phyloP scores from a whole-genome alignment of 768 basidiomycete species.

The Russula brevipes region DNA sequence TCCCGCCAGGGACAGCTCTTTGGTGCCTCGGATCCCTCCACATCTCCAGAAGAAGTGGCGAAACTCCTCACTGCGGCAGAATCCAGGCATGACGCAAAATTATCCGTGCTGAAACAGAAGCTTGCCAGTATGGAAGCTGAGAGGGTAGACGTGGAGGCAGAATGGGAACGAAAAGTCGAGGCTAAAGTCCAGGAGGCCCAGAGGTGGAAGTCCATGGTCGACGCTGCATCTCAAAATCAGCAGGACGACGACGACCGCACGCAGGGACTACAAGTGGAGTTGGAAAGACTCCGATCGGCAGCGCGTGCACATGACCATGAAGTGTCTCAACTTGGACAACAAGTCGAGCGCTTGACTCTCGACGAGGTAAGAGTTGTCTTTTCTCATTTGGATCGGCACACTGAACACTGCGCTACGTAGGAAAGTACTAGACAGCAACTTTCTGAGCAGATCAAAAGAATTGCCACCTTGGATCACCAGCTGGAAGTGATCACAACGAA shows the following conservation, averaged over 20 bases:
- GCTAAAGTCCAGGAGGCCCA: conserved; percentile 78
- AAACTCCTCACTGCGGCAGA: conserved; percentile 70
- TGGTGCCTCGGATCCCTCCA: conserved; percentile 41
- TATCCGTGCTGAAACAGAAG: conserved; percentile 65
- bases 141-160: conserved; percentile 78
- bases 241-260: conserved; percentile 55
- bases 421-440: conserved; percentile 41
- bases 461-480: conserved; percentile 54
- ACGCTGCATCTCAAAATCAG: conserved; percentile 50
- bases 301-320: conserved; percentile 46
- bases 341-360: conserved; percentile 47
- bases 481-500: conserved; percentile 68
- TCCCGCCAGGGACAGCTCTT: conserved; percentile 53
- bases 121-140: conserved; percentile 70
- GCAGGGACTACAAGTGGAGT: conserved; percentile 48
- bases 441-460: conserved; percentile 45
- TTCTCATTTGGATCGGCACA: background rate
- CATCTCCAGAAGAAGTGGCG: conserved; percentile 60
- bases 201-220: conserved; percentile 55
- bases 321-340: conserved; percentile 49
- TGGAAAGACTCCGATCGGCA: conserved; percentile 48
- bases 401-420: conserved; percentile 31
- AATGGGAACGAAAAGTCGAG: conserved; percentile 80
- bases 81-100: conserved; percentile 66
- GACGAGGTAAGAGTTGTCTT: conserved; percentile 53